These are phyloP conservation scores for Anethum foeniculum DNA, from an alignment of 140 eudicot species.

Conservation along the genomic window DNA sequence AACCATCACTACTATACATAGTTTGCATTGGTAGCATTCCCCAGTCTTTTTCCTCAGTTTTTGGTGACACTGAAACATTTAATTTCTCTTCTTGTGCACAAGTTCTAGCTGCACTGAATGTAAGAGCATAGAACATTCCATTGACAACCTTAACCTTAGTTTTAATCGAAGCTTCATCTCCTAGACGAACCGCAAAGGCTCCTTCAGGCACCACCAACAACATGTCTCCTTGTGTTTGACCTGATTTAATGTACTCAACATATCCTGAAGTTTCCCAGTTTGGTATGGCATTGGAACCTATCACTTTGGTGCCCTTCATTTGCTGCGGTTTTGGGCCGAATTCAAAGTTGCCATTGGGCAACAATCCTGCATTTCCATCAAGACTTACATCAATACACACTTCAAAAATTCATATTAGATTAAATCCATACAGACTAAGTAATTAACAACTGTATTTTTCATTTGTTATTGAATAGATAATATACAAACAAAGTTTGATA, in stretches of 20 bases:
- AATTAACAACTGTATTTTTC: neutral
- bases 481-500: neutral
- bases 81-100: constrained; percentile 81
- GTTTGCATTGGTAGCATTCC: constrained; percentile 88
- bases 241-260: constrained; percentile 72
- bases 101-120: constrained; percentile 81
- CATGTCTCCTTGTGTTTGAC: constrained; percentile 77
- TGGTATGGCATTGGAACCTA: constrained; percentile 53
- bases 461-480: neutral
- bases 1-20: constrained; percentile 78
- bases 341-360: constrained; percentile 71
- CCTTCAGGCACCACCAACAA: constrained; percentile 78
- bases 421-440: neutral
- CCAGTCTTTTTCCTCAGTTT: constrained; percentile 41
- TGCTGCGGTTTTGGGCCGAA: constrained; percentile 52
- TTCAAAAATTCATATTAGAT: neutral
- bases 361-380: constrained; percentile 29
- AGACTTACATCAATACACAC: neutral
- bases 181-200: constrained; percentile 60
- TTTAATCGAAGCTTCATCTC: constrained; percentile 77
- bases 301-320: constrained; percentile 57
- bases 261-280: constrained; percentile 65
- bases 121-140: constrained; percentile 60
- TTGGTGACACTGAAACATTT: constrained; percentile 70
- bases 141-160: constrained; percentile 48